These are phyloP conservation scores for Eimeria mitis DNA, from an alignment of 169 alveolate genomes.

Conservation along the genomic window DNA sequence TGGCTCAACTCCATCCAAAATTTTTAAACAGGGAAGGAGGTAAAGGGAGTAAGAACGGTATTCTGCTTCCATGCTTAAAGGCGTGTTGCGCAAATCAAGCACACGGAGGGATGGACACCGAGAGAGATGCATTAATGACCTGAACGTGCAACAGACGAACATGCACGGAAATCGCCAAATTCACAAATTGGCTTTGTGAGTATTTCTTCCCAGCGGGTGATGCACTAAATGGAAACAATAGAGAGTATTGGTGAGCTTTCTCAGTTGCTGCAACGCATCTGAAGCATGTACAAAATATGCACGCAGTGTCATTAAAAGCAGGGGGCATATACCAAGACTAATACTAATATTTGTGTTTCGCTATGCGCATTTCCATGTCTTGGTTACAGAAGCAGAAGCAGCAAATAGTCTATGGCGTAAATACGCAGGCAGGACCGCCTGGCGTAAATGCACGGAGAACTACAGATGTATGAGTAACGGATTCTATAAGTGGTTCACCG, in stretches of 20 bases:
- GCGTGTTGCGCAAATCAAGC: constrained; percentile 65
- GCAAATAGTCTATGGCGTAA: neutral
- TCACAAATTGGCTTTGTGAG: neutral
- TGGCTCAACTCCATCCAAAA: constrained; percentile 73
- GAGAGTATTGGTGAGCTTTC: neutral
- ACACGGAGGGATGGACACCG: constrained; percentile 65
- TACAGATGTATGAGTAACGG: neutral
- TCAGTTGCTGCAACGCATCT: neutral
- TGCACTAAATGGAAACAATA: neutral
- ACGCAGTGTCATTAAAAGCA: too few species aligned
- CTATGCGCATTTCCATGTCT: neutral
- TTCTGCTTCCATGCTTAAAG: constrained; percentile 61
- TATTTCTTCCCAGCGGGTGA: neutral
- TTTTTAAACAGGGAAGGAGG: constrained; percentile 41
- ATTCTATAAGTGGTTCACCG: constrained; percentile 3
- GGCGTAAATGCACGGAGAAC: neutral
- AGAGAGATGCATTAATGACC: constrained; percentile 59
- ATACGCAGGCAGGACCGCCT: too few species aligned
- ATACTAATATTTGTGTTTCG: neutral
- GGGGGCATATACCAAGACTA: neutral
- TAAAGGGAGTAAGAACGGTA: constrained; percentile 74
- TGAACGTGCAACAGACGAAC: neutral
- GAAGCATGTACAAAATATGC: neutral
- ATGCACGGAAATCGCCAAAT: neutral
- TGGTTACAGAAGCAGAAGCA: neutral